Evolutionary conservation across 164 flowering plant genomes (phyloP).

Genomic region (Berberis thunbergii): DNA sequence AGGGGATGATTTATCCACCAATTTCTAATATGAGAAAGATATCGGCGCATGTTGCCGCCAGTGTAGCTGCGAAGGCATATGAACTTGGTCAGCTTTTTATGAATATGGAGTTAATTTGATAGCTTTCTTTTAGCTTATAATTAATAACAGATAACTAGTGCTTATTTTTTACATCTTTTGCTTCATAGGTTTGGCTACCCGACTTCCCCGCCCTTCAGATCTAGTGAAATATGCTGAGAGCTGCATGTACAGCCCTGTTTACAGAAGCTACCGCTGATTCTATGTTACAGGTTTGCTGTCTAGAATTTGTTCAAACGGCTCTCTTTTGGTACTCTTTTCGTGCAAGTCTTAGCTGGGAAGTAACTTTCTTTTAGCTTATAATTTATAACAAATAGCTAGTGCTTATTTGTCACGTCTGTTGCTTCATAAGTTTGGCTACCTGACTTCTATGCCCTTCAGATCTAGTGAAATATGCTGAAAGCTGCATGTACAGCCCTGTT

Average conservation of each 20-base stretch:
- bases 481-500: slow-evolving; percentile 9
- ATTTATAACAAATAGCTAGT: not conserved
- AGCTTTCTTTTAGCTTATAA: not conserved
- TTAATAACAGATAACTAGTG: not conserved
- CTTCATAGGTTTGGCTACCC: slow-evolving; percentile 1
- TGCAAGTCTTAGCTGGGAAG: no score
- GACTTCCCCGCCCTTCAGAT: slow-evolving; percentile 1
- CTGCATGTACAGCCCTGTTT: slow-evolving; percentile 8
- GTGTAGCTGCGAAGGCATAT: slow-evolving; percentile 7
- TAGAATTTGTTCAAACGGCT: no score
- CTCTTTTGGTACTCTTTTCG: no score
- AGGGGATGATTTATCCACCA: slow-evolving; percentile 6
- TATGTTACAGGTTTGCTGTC: no score
- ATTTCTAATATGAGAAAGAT: slow-evolving; percentile 3
- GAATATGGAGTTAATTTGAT: not conserved
- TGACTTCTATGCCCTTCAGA: not conserved
- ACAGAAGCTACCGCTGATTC: slow-evolving; percentile 3
- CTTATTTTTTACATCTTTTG: not conserved
- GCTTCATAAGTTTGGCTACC: not conserved
- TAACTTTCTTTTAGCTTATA: not conserved
- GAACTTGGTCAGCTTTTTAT: slow-evolving; percentile 1
- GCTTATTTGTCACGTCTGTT: not conserved
- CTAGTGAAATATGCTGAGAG: slow-evolving; percentile 2
- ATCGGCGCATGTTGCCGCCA: slow-evolving; percentile 7
- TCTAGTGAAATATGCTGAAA: slow-evolving; percentile 2